Conservation (phyloP, 2,329 filamentous ascomycete species). For the Monilinia laxa region DNA sequence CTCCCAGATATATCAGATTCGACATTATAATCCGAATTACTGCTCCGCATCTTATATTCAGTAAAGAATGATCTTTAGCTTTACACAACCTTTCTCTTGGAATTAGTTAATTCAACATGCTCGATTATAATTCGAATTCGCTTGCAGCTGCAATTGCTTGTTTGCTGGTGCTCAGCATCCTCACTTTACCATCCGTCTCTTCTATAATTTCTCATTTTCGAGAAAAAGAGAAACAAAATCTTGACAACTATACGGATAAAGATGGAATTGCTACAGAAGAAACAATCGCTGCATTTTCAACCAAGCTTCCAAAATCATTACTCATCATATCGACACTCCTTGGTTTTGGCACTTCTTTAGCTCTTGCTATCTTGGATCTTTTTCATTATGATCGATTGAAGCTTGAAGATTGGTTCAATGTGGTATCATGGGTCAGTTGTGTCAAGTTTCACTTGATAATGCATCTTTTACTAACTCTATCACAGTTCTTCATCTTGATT, state of each 20-base stretch:
- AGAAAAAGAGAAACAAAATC: constrained; percentile 35
- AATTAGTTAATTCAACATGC: constrained; percentile 44
- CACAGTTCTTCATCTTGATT: constrained; percentile 51
- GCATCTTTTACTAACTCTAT: constrained; percentile 26
- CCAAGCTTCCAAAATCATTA: constrained; percentile 54
- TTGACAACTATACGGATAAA: constrained; percentile 61
- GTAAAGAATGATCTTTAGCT: constrained; percentile 13
- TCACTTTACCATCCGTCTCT: constrained; percentile 43
- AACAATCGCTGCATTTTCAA: constrained; percentile 61
- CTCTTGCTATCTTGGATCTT: constrained; percentile 54
- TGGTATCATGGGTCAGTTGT: constrained; percentile 61
- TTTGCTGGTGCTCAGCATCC: constrained; percentile 42
- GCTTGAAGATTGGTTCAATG: constrained; percentile 59
- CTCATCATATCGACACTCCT: constrained; percentile 54
- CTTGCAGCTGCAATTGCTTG: constrained; percentile 34
- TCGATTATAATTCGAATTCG: constrained; percentile 51
- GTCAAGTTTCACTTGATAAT: constrained; percentile 31
- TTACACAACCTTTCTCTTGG: not conserved
- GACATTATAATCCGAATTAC: not conserved
- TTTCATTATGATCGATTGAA: constrained; percentile 45
- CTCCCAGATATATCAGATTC: too few relatives aligned
- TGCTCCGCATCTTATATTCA: not conserved
- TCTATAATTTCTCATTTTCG: constrained; percentile 42
- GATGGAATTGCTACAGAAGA: constrained; percentile 69
- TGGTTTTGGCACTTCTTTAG: constrained; percentile 57